These are phyloP conservation scores for Colletotrichum musae DNA, from an alignment of 2,329 filamentous ascomycete genomes.

Conservation along the genomic window DNA sequence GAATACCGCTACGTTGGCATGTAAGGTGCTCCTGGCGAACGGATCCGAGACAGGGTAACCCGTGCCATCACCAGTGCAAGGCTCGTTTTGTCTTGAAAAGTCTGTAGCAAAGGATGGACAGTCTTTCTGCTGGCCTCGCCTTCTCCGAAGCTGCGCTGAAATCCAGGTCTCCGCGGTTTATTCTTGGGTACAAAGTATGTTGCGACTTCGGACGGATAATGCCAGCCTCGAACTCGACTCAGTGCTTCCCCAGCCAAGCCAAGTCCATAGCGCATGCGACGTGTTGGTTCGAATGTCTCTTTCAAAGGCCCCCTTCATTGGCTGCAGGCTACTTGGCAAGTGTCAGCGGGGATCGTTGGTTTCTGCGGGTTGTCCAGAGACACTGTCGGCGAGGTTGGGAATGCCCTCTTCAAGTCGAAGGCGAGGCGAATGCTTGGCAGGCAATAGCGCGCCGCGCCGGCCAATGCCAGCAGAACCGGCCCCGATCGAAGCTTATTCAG, in stretches of 20 bases:
- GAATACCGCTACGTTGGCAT: background rate
- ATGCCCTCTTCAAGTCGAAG: background rate
- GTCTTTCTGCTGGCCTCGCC: background rate
- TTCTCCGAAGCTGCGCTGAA: slow-evolving; percentile 12
- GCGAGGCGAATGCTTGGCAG: background rate
- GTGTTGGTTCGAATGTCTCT: slow-evolving; percentile 3
- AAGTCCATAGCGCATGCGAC: slow-evolving; percentile 7
- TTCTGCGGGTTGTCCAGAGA: background rate
- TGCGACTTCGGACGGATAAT: background rate
- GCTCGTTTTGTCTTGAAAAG: slow-evolving; percentile 4
- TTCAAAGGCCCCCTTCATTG: background rate
- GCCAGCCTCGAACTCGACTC: slow-evolving; percentile 6
- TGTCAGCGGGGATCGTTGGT: background rate
- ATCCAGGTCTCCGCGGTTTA: slow-evolving; percentile 8
- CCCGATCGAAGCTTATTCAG: background rate
- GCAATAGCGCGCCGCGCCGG: background rate
- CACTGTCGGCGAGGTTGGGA: background rate
- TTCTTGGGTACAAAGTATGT: slow-evolving; percentile 4
- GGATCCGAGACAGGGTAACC: slow-evolving; percentile 16
- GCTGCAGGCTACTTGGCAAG: slow-evolving; percentile 4
- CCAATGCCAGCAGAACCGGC: background rate
- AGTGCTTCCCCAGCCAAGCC: background rate
- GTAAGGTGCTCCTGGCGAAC: slow-evolving; percentile 19
- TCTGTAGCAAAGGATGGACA: background rate
- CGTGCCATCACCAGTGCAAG: background rate